These are phyloP conservation scores for Tephrocybe sp. DNA, from an alignment of 768 basidiomycete species.

Conservation along the genomic window DNA sequence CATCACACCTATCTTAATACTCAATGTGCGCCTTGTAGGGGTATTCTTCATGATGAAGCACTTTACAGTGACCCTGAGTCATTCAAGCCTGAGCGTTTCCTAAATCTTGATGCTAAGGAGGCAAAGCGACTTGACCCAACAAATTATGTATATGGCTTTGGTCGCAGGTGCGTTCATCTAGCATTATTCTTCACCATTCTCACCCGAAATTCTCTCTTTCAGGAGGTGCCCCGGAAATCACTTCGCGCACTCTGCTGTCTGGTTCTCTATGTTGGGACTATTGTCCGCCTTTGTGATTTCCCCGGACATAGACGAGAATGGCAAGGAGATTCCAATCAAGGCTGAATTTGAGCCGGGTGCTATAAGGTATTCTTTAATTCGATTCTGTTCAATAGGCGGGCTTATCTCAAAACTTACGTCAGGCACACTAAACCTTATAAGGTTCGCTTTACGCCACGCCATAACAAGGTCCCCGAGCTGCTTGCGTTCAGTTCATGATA, in stretches of 20 bases:
- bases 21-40: neutral
- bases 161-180: conserved; percentile 7
- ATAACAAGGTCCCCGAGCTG: conserved; percentile 12
- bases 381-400: neutral
- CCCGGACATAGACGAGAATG: conserved; percentile 17
- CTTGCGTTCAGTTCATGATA: conserved; percentile 2
- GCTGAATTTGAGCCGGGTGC: conserved; percentile 16
- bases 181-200: neutral
- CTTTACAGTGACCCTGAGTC: conserved; percentile 11
- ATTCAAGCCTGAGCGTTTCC: conserved; percentile 15
- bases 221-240: conserved; percentile 20
- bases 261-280: conserved; percentile 18
- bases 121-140: conserved; percentile 15
- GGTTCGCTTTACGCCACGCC: conserved; percentile 12
- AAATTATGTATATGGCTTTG: conserved; percentile 18
- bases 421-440: conserved; percentile 17
- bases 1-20: neutral
- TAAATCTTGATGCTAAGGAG: conserved; percentile 9
- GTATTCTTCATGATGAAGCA: conserved; percentile 17
- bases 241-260: conserved; percentile 18
- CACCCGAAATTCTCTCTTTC: neutral
- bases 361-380: conserved; percentile 8
- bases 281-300: conserved; percentile 14
- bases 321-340: conserved; percentile 17
- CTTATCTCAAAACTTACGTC: neutral